These are phyloP conservation scores for Candida yuanshanica DNA, from an alignment of 805 yeast genomes.

Conservation along the genomic window DNA sequence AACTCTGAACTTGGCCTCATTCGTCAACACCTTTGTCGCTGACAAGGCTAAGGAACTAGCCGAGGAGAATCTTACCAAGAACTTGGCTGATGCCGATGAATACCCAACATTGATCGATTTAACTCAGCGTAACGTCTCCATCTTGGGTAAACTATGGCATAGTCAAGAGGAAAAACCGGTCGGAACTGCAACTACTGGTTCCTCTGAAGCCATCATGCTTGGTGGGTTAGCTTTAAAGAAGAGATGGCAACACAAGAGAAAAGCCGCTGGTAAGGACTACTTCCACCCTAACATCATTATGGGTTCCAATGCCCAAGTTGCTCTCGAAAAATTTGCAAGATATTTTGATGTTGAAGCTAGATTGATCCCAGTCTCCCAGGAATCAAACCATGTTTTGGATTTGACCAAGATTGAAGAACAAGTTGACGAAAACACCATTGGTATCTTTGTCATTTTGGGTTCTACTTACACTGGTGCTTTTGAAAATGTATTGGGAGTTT, in stretches of 20 bases:
- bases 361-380: constrained; percentile 57
- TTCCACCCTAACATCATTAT: constrained; percentile 78
- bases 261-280: constrained; percentile 50
- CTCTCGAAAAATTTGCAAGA: constrained; percentile 88
- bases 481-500: constrained; percentile 64
- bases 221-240: constrained; percentile 93
- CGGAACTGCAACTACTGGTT: constrained; percentile 92
- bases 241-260: constrained; percentile 70
- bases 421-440: constrained; percentile 89
- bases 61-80: constrained; percentile 71
- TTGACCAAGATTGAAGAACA: constrained; percentile 50
- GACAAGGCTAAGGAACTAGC: constrained; percentile 50
- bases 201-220: constrained; percentile 89
- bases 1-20: constrained; percentile 78
- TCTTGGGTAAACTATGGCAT: constrained; percentile 76
- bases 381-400: constrained; percentile 62
- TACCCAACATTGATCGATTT: constrained; percentile 79
- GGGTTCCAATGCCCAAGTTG: constrained; percentile 94
- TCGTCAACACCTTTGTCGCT: constrained; percentile 72
- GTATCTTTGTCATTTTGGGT: constrained; percentile 82
- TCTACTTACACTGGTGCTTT: constrained; percentile 92
- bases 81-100: constrained; percentile 90
- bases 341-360: constrained; percentile 90
- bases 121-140: constrained; percentile 78
- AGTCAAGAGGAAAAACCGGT: constrained; percentile 53